Base-by-base conservation (phyloP, 108 stramenopile species). In the Skeletonema tropicum region DNA sequence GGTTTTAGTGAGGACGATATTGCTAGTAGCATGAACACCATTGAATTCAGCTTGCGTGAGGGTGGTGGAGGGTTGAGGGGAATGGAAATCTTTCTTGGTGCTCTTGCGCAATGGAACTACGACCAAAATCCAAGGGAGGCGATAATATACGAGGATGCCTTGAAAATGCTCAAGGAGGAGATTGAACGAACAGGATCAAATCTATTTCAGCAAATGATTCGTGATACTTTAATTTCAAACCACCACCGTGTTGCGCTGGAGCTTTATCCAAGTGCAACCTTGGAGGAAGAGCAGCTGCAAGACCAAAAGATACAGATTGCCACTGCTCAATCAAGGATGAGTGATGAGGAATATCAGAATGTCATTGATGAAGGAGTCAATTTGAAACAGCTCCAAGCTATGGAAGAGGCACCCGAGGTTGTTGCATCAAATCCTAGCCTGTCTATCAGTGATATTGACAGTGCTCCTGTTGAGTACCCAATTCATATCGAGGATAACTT, bases 21-120 rank as follows among this genome's bases (percentile, higher is more conserved):
- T 21, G 86, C 69, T 14, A 92, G 92, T 62, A 87, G 87, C 38
- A 64, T 98, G 81, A 97, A 98, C 79, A 86, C 92, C 61, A 60
- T 95, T 17, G 94, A 96, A 78, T 95, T 98, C 64, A 30, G 36
- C 7, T 70, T 93, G 29, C 82, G 91, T 57, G 96, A 92, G 70
- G 91, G 94, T 75, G 86, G 92, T 19, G 92, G 92, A 32, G 83
- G 78, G 15, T 79, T 85, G 29, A 82, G 82, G 29, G 97, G 97
- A 31, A 88, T 94, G 55, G 70, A 80, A 61, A 62, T 96, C 67
- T 97, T 98, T 79, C 85, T 92, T 31, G 83, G 85, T 15, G 82
- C 91, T 45, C 73, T 98, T 46, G 57, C 62, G 17, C 70, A 89
- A 59, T 98, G 97, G 97, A 94, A 96, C 73, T 98, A 97, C 62